Evolutionary conservation across 345 rosid genomes (phyloP).

Genomic region (Camelina laxa): DNA sequence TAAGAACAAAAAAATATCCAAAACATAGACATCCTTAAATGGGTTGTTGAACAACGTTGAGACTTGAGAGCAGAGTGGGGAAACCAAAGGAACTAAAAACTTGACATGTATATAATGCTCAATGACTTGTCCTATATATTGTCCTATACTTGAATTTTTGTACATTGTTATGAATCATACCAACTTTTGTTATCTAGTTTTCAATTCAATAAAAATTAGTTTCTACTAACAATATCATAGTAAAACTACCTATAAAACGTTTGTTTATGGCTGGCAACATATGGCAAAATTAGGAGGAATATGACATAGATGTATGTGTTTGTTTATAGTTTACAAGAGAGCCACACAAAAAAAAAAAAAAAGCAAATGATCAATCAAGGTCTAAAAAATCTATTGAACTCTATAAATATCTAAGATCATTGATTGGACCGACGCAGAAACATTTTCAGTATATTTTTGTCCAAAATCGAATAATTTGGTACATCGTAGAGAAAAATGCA

Average conservation of each 20-base stretch:
- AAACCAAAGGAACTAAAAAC: not conserved
- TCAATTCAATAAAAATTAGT: not conserved
- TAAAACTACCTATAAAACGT: not conserved
- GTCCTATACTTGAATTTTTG: not conserved
- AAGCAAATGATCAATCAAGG: not conserved
- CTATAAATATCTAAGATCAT: slow-evolving; percentile 27
- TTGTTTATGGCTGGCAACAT: not conserved
- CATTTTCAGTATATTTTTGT: not conserved
- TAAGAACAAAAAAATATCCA: not conserved
- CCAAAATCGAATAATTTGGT: slow-evolving; percentile 16
- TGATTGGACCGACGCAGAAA: slow-evolving; percentile 28
- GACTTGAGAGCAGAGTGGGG: not conserved
- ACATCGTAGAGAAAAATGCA: not conserved
- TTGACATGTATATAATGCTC: no score
- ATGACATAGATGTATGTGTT: not conserved
- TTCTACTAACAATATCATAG: not conserved
- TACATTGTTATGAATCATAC: not conserved
- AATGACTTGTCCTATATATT: no score
- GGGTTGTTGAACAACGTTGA: not conserved
- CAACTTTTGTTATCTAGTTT: not conserved
- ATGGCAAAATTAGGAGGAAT: not conserved
- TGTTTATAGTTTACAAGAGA: not conserved
- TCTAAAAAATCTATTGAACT: not conserved
- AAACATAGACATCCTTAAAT: not conserved
- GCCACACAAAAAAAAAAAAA: not conserved